Conservation (phyloP, 1,284 basidiomycete genomes). For the Fomitopsis schrenkii region DNA sequence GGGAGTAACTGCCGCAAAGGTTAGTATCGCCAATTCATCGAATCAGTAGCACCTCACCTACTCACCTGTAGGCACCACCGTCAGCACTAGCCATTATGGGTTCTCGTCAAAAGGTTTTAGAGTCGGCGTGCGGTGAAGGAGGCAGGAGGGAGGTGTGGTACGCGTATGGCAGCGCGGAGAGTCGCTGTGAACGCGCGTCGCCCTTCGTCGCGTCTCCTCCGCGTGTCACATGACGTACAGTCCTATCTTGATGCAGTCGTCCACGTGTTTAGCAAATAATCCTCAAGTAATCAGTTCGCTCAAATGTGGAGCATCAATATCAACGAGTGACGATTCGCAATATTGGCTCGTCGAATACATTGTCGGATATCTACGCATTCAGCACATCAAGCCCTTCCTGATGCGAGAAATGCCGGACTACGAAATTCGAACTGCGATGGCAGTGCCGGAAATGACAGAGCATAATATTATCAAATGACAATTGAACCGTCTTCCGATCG, state of each 20-base stretch:
- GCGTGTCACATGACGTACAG: neutral
- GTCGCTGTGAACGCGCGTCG: conserved; percentile 3
- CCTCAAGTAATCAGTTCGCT: too few species aligned
- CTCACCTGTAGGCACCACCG: conserved; percentile 80
- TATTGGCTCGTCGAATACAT: too few species aligned
- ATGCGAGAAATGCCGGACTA: too few species aligned
- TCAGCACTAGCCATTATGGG: conserved; percentile 59
- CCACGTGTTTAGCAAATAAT: neutral
- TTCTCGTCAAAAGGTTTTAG: neutral
- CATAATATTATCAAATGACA: too few species aligned
- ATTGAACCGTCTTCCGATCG: too few species aligned
- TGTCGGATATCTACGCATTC: too few species aligned
- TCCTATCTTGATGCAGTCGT: neutral
- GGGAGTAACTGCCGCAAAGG: conserved; percentile 77
- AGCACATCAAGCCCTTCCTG: too few species aligned
- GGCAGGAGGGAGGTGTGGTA: conserved; percentile 5
- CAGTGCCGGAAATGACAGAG: too few species aligned
- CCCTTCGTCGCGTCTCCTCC: neutral
- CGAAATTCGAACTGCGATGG: too few species aligned
- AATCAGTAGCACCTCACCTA: conserved; percentile 4
- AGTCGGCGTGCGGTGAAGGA: neutral
- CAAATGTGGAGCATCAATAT: too few species aligned
- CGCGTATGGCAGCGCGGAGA: neutral
- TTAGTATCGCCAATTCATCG: conserved; percentile 8
- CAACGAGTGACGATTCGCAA: too few species aligned